Conservation (phyloP, 2,329 filamentous ascomycete species). For the Dryadomyces quercivorus region DNA sequence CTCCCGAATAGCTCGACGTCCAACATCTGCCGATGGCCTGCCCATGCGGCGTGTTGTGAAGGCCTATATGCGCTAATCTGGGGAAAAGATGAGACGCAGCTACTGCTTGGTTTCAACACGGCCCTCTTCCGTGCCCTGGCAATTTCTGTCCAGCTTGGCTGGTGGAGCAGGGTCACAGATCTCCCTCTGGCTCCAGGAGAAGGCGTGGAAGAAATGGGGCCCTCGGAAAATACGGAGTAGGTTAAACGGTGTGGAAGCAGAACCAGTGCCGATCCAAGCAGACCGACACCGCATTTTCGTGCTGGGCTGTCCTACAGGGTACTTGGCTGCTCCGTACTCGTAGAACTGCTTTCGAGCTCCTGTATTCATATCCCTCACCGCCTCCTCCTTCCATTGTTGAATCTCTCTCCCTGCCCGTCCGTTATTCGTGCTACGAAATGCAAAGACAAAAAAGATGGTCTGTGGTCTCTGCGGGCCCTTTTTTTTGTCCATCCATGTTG, state of each 20-base stretch:
- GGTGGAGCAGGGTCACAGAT: background rate
- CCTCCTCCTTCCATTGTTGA: background rate
- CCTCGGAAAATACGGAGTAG: background rate
- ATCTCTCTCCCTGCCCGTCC: background rate
- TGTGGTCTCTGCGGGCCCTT: background rate
- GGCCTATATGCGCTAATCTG: background rate
- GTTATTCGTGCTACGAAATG: background rate
- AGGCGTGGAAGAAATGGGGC: background rate
- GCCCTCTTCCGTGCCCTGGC: background rate
- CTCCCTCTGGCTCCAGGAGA: background rate
- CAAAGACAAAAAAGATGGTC: background rate
- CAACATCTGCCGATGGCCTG: no score
- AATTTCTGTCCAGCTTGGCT: background rate
- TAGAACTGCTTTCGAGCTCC: no score
- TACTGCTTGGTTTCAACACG: background rate
- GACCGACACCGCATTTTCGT: constrained; percentile 1
- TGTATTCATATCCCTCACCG: background rate
- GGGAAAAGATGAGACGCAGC: background rate
- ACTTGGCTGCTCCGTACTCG: background rate
- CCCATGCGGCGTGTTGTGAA: no score
- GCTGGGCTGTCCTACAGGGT: background rate
- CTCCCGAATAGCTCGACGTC: no score
- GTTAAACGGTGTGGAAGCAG: constrained; percentile 1
- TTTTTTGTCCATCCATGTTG: constrained; percentile 11
- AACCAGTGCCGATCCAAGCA: background rate